Evolutionary conservation across 768 basidiomycete species (phyloP).

Genomic region (Nidula microcarpa): DNA sequence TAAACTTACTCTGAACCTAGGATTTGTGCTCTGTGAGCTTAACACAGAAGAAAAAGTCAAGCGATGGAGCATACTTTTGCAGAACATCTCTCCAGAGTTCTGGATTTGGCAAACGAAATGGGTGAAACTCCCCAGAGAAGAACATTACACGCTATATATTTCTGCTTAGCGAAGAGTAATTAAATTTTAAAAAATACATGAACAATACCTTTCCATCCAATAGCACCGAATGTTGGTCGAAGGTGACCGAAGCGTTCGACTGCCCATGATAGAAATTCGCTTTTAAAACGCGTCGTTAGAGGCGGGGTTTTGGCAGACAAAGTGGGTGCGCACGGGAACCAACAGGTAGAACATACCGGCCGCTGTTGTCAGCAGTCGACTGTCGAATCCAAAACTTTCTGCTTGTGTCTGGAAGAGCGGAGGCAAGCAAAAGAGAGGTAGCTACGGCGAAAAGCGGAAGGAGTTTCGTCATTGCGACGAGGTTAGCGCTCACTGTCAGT

Average conservation of each 20-base stretch:
- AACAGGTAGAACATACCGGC: slow-evolving; percentile 15
- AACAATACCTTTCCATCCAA: slow-evolving; percentile 26
- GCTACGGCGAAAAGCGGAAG: too few relatives aligned
- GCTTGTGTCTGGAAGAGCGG: too few relatives aligned
- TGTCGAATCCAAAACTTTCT: slow-evolving; percentile 6
- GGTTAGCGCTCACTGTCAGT: too few relatives aligned
- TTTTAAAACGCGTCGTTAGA: background rate
- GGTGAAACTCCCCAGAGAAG: slow-evolving; percentile 68
- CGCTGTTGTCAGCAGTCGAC: slow-evolving; percentile 15
- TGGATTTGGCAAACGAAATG: slow-evolving; percentile 64
- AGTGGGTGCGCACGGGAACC: slow-evolving; percentile 10
- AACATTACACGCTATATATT: slow-evolving; percentile 39
- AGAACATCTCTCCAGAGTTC: slow-evolving; percentile 66
- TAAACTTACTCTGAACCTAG: slow-evolving; percentile 14
- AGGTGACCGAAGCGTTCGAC: slow-evolving; percentile 25
- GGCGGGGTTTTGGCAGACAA: background rate
- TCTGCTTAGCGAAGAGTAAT: background rate
- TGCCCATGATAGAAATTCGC: slow-evolving; percentile 18
- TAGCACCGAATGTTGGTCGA: slow-evolving; percentile 32
- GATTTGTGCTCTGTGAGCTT: background rate
- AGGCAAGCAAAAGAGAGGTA: too few relatives aligned
- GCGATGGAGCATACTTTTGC: slow-evolving; percentile 35
- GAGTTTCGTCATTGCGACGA: too few relatives aligned
- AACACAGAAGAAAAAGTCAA: background rate
- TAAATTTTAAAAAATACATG: background rate